Evolutionary conservation across 2,329 filamentous ascomycete genomes (phyloP).

Genomic region (Calonectria ilicicola): DNA sequence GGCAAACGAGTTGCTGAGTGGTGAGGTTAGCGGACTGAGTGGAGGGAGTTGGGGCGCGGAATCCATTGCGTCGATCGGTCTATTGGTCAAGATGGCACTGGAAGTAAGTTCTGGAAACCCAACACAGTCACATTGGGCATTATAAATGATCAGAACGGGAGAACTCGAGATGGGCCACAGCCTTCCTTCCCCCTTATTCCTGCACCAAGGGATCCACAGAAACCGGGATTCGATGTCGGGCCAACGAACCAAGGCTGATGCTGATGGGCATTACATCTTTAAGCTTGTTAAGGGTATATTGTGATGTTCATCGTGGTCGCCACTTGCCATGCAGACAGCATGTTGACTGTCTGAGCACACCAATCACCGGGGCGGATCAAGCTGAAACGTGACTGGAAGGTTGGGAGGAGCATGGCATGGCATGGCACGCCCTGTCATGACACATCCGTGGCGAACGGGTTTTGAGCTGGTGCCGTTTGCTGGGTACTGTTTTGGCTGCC

Average conservation of each 20-base stretch:
- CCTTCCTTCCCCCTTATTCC: not conserved
- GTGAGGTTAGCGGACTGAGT: slow-evolving; percentile 27
- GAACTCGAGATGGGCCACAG: not conserved
- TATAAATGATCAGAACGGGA: not conserved
- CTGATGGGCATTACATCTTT: not conserved
- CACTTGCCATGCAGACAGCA: not conserved
- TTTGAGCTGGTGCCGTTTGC: not conserved
- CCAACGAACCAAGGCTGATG: slow-evolving; percentile 1
- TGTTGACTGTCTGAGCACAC: not conserved
- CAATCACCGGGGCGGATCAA: not conserved
- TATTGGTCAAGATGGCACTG: not conserved
- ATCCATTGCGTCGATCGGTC: slow-evolving; percentile 6
- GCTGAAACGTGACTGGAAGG: not conserved
- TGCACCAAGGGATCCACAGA: slow-evolving; percentile 14
- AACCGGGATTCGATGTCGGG: slow-evolving; percentile 17
- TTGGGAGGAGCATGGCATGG: not conserved
- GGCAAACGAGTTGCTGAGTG: slow-evolving; percentile 19
- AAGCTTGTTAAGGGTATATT: slow-evolving; percentile 1
- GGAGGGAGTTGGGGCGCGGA: slow-evolving; percentile 33
- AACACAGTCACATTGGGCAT: not conserved
- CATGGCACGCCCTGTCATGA: not conserved
- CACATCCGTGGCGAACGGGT: not conserved
- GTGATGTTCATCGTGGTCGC: not conserved
- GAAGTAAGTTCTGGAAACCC: not conserved
- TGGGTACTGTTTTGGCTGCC: slow-evolving; percentile 6